Evolutionary conservation across 805 yeast genomes (phyloP).

Genomic region (Yarrowia sp.): DNA sequence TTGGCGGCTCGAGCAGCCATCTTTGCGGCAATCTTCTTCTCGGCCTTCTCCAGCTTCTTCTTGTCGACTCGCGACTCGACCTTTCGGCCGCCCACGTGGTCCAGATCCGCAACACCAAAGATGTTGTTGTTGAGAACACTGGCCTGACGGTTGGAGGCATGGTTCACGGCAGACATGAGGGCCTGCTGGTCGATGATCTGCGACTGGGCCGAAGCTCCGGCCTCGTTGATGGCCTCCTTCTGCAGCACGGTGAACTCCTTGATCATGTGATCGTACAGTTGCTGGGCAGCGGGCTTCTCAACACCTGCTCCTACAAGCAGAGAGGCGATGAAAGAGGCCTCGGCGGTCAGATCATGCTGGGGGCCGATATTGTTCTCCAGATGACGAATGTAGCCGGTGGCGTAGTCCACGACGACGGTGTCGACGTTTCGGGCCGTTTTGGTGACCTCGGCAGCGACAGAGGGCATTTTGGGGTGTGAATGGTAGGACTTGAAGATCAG

Average conservation of each 20-base stretch:
- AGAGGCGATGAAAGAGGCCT: constrained; percentile 69
- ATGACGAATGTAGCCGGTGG: constrained; percentile 86
- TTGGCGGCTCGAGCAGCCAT: constrained; percentile 76
- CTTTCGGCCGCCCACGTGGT: constrained; percentile 81
- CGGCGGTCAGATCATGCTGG: constrained; percentile 68
- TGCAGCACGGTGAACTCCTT: constrained; percentile 58
- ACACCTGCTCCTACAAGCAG: constrained; percentile 87
- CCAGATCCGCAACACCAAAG: constrained; percentile 83
- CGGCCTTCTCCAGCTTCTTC: constrained; percentile 96
- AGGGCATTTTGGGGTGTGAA: constrained; percentile 40
- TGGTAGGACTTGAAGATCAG: not conserved
- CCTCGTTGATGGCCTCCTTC: constrained; percentile 73
- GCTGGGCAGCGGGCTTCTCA: constrained; percentile 59
- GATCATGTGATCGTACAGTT: constrained; percentile 60
- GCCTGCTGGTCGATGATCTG: constrained; percentile 72
- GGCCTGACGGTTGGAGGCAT: constrained; percentile 61
- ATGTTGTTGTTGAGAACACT: constrained; percentile 80
- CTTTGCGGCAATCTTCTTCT: constrained; percentile 94
- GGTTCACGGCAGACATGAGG: constrained; percentile 63
- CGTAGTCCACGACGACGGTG: constrained; percentile 86
- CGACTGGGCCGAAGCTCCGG: constrained; percentile 83
- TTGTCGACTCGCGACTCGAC: constrained; percentile 94
- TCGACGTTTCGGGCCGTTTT: constrained; percentile 88
- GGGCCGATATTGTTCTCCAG: constrained; percentile 77
- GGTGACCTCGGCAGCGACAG: constrained; percentile 62